Percentiles rank a stretch among this genome's conserved stretches.
Evolutionary conservation across 331 rosid genomes (phyloP).

Genomic region (Malus hybrid): DNA sequence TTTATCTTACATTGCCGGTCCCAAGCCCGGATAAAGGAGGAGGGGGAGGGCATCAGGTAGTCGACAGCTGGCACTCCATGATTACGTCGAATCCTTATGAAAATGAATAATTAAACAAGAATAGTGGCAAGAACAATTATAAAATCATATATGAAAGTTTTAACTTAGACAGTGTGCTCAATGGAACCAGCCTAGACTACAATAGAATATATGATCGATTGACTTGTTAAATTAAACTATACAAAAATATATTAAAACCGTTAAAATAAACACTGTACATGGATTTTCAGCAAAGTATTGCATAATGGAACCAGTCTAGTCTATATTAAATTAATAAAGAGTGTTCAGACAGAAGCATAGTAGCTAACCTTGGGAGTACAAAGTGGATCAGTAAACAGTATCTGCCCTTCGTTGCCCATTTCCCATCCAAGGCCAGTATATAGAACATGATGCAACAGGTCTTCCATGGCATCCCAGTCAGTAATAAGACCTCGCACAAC

Average conservation of each 20-base stretch:
- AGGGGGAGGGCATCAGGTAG: too few species aligned
- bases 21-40: too few species aligned
- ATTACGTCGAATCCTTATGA: too few species aligned
- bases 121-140: not conserved
- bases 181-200: not conserved
- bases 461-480: conserved; percentile 99
- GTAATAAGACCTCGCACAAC: conserved; percentile 65
- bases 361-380: conserved; percentile 76
- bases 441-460: conserved; percentile 73
- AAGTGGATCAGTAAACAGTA: conserved; percentile 89
- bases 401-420: conserved; percentile 93
- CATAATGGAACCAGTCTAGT: not conserved
- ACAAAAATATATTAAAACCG: not conserved
- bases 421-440: conserved; percentile 98
- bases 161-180: not conserved
- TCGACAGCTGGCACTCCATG: too few species aligned
- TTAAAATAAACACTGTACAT: not conserved
- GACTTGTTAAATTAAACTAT: not conserved
- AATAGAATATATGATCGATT: not conserved
- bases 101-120: not conserved
- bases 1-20: too few species aligned
- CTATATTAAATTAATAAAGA: not conserved
- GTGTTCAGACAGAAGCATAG: not conserved
- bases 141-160: not conserved
- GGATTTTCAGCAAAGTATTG: not conserved